Evolutionary conservation across 306 rosid genomes (phyloP).

Genomic region (Macrotyloma uniflorum): DNA sequence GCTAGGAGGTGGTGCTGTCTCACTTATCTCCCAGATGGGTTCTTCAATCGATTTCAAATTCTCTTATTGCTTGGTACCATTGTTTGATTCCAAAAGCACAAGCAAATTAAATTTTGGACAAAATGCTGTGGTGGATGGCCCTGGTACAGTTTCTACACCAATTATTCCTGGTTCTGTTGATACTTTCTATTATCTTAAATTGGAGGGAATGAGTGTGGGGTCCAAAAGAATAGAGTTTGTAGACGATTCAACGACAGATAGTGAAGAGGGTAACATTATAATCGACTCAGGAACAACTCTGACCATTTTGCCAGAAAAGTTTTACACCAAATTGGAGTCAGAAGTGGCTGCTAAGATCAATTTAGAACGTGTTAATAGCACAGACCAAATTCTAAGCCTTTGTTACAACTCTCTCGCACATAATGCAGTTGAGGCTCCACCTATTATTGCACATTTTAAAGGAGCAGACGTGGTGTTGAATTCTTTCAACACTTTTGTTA

Average conservation of each 20-base stretch:
- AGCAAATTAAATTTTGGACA: neutral
- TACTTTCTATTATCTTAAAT: neutral
- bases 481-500: neutral
- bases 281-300: constrained; percentile 6
- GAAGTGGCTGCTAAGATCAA: neutral
- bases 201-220: neutral
- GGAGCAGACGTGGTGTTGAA: neutral
- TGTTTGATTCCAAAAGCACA: neutral
- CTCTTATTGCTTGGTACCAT: neutral
- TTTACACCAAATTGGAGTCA: neutral
- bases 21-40: neutral
- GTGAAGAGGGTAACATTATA: neutral
- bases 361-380: neutral
- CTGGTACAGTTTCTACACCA: neutral
- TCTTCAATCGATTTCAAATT: neutral
- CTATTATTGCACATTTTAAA: neutral
- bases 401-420: neutral
- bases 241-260: neutral
- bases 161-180: neutral
- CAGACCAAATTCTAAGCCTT: neutral
- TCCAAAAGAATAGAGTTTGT: neutral
- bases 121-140: neutral
- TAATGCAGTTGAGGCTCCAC: neutral
- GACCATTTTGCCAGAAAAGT: neutral
- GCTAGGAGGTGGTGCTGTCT: neutral